Conservation (phyloP, 306 rosid genomes). For the Abrus precatorius region DNA sequence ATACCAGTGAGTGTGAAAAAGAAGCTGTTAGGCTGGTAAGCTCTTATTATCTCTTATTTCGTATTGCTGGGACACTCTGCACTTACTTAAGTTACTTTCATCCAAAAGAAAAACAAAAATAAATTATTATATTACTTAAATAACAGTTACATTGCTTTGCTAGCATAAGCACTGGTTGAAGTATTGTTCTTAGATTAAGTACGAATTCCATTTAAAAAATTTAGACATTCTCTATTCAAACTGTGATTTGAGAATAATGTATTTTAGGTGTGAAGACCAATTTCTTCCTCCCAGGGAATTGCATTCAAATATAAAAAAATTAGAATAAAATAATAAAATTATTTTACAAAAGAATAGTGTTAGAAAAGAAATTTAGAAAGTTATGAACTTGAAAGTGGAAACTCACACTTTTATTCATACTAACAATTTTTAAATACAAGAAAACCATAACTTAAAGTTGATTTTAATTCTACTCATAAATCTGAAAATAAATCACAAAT, state of each 20-base stretch:
- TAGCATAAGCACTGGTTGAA: conserved; percentile 1
- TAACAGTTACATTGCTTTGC: neutral
- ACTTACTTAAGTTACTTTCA: neutral
- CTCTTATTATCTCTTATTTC: conserved; percentile 14
- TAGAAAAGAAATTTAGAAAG: too few relatives aligned
- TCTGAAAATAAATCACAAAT: too few relatives aligned
- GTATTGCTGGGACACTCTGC: neutral
- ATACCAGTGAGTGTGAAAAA: conserved; percentile 72
- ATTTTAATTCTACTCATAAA: too few relatives aligned
- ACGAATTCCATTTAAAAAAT: neutral
- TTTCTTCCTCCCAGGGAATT: too few relatives aligned
- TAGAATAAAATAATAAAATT: too few relatives aligned
- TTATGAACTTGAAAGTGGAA: too few relatives aligned
- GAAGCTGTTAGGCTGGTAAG: conserved; percentile 77
- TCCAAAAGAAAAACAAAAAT: neutral
- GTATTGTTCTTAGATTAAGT: neutral
- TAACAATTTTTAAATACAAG: too few relatives aligned
- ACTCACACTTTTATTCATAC: too few relatives aligned
- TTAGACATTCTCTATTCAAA: neutral
- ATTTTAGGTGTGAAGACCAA: too few relatives aligned
- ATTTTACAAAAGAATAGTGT: too few relatives aligned
- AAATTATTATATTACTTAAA: neutral
- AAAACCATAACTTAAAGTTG: too few relatives aligned
- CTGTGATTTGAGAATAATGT: neutral
- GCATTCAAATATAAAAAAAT: too few relatives aligned